Percentiles rank a stretch among this genome's conserved stretches.
phyloP scores from a whole-genome alignment of 75 land plant genomes.

The Picea glauca region DNA sequence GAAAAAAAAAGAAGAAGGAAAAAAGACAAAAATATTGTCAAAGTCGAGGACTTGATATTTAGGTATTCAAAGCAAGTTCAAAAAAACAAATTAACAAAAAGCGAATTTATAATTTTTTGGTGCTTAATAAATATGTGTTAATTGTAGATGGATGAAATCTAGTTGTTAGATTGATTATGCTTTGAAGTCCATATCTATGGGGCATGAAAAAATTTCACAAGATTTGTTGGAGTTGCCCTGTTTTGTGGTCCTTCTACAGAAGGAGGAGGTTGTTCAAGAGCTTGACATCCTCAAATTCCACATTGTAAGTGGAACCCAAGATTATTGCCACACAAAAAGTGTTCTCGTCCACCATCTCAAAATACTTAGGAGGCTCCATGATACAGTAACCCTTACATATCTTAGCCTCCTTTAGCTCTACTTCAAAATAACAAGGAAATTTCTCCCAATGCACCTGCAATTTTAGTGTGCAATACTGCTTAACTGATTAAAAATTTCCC shows the following conservation, averaged over 20 bases:
- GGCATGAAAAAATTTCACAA: too few relatives aligned
- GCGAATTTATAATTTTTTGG: too few relatives aligned
- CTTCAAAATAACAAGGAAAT: constrained; percentile 59
- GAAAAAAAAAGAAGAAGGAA: too few relatives aligned
- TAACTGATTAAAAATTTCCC: too few relatives aligned
- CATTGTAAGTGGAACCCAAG: constrained; percentile 59
- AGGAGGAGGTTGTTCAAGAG: constrained; percentile 42
- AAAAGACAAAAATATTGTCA: too few relatives aligned
- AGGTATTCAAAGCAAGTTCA: too few relatives aligned
- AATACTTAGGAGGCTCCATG: constrained; percentile 57
- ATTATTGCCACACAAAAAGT: constrained; percentile 58
- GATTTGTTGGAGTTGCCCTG: constrained; percentile 20
- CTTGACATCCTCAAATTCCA: constrained; percentile 62
- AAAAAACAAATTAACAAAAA: too few relatives aligned
- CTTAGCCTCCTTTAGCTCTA: constrained; percentile 52
- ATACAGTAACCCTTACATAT: constrained; percentile 50
- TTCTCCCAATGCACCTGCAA: constrained; percentile 64
- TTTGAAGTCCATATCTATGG: too few relatives aligned
- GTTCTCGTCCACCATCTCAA: constrained; percentile 61
- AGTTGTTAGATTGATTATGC: too few relatives aligned
- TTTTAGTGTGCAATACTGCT: background rate
- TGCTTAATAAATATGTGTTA: too few relatives aligned
- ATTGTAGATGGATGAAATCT: too few relatives aligned
- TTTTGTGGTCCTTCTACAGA: constrained; percentile 44
- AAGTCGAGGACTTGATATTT: too few relatives aligned